Evolutionary conservation across 257 asterid genomes (phyloP), one percentile per base, ranked within the genome.

Genomic region (Eustoma russellianum): DNA sequence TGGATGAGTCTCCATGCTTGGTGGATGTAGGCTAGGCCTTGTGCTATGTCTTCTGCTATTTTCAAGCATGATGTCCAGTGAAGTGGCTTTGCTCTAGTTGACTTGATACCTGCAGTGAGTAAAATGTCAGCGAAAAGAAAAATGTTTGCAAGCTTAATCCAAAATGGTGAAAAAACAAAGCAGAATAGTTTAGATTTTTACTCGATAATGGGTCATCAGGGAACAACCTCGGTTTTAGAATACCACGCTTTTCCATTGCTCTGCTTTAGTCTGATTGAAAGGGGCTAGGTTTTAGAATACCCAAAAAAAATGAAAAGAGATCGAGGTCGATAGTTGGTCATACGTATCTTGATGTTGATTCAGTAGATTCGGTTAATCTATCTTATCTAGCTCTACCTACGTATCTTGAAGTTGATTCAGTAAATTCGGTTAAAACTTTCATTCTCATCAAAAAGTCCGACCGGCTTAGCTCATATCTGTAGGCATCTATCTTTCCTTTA

Each of bases 61-160:
- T 92, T 92, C 52, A 92, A 82, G 54, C 99, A 92, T 2, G 99
- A 92, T 0, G 99, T 92, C 99, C 97, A 88, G 70, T 92, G 99
- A 16, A 88, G 99, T 46, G 99, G 88, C 74, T 77, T 92, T 11
- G 97, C 82, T 64, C 94, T 74, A 1, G 82, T 65, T 41, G 97
- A 89, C 90, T 79, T 50, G 70, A 64, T 59, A 68, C 70, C 68
- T 43, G 55, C 30, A 24, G 30, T 24, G 3, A 4, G 30, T 2
- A 24, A 24, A 24, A 24, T 19, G 30, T 24, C 30, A 24, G 1
- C 30, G 2, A 24, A 24, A 24, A 24, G 28, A 19, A 19, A 19
- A 19, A 19, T 19, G 28, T 19, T 19, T 1, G 3, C 28, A 19
- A 1, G 33, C 49, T 18, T 16, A 16, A 44, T 1, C 52, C 41